phyloP scores from a whole-genome alignment of 2,329 filamentous ascomycete genomes.

The Fusarium dlaminii region DNA sequence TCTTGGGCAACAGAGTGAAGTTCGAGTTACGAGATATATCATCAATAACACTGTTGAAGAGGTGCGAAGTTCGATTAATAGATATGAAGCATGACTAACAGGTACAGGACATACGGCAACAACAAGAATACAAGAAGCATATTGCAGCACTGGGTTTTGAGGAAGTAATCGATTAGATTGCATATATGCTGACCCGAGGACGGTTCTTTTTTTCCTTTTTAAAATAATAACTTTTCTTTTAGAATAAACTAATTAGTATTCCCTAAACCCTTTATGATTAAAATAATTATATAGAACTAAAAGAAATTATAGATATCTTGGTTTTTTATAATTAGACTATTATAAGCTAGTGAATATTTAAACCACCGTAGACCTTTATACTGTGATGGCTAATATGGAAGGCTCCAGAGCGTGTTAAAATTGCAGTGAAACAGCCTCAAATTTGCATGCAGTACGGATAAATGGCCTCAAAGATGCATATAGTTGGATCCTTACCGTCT shows the following conservation, averaged over 20 bases:
- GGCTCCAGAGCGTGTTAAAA: neutral
- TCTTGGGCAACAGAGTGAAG: conserved; percentile 55
- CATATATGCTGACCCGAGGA: fast-evolving
- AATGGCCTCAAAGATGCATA: too few species aligned
- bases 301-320: too few species aligned
- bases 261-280: fast-evolving
- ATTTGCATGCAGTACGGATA: too few species aligned
- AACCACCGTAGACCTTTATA: fast-evolving
- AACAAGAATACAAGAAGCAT: conserved; percentile 16
- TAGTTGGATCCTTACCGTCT: too few species aligned
- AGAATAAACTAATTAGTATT: too few species aligned
- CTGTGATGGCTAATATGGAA: too few species aligned
- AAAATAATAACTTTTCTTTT: too few species aligned
- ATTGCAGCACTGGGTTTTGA: conserved; percentile 2
- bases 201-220: neutral
- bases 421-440: neutral
- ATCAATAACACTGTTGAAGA: conserved; percentile 55
- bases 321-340: too few species aligned
- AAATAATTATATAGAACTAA: fast-evolving
- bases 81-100: fast-evolving
- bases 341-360: fast-evolving
- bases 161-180: neutral
- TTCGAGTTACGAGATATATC: conserved; percentile 57
- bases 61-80: conserved; percentile 29
- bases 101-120: neutral